These are phyloP conservation scores for Neurospora tetraspora DNA, from an alignment of 495 filamentous ascomycete genomes.

Conservation along the genomic window DNA sequence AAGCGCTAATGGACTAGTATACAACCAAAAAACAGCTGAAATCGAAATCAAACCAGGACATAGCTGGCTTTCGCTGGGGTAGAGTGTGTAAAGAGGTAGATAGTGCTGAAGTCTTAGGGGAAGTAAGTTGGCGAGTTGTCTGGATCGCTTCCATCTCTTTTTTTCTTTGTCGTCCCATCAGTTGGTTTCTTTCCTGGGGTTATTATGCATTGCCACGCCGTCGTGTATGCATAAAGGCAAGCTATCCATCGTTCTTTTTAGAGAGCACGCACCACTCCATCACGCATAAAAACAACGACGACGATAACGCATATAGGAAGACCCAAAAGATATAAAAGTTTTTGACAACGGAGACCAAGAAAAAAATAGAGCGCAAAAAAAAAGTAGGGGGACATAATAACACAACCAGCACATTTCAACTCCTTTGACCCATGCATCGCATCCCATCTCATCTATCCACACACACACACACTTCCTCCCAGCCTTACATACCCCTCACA, in stretches of 20 bases:
- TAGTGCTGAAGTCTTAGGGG: neutral
- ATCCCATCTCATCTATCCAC: neutral
- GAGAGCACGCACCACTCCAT: neutral
- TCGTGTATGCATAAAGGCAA: neutral
- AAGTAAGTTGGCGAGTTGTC: too few species aligned
- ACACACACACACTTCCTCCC: neutral
- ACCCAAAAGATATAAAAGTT: neutral
- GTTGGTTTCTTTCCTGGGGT: neutral
- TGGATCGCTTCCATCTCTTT: too few species aligned
- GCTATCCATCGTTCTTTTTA: neutral
- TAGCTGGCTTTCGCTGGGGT: neutral
- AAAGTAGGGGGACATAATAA: neutral
- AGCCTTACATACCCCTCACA: neutral
- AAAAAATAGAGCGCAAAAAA: neutral
- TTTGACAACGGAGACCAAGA: neutral
- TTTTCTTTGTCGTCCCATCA: neutral
- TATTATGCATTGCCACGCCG: too few species aligned
- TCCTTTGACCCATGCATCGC: neutral
- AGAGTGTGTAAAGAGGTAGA: neutral
- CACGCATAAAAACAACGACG: neutral
- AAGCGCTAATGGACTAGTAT: neutral
- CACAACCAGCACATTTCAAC: neutral
- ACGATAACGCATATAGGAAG: neutral
- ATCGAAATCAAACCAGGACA: neutral
- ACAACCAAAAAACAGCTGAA: neutral